Evolutionary conservation across 2,329 filamentous ascomycete species (phyloP).

Genomic region (Colletotrichum salicis): DNA sequence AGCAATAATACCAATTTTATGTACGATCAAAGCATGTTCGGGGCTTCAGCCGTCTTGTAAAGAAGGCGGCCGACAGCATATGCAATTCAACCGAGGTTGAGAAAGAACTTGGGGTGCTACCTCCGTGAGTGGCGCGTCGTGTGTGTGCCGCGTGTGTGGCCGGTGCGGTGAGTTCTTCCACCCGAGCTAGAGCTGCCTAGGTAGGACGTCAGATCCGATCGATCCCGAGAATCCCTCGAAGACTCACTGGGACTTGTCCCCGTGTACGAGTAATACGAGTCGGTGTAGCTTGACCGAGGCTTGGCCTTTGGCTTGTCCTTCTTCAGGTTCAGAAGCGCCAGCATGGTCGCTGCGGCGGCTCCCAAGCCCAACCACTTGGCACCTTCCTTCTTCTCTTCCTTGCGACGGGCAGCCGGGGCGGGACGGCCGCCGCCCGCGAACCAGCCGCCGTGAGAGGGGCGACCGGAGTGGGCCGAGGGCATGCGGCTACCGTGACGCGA

Average conservation of each 20-base stretch:
- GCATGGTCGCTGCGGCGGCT: slow-evolving; percentile 61
- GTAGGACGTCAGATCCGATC: slow-evolving; percentile 38
- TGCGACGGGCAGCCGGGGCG: slow-evolving; percentile 51
- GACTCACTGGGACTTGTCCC: slow-evolving; percentile 64
- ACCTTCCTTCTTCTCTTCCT: slow-evolving; percentile 61
- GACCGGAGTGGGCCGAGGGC: slow-evolving; percentile 55
- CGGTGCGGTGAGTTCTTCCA: slow-evolving; percentile 49
- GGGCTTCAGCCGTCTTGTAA: not conserved
- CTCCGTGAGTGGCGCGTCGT: slow-evolving; percentile 45
- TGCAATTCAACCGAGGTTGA: not conserved
- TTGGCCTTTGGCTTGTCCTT: slow-evolving; percentile 59
- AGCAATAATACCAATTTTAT: slow-evolving; percentile 26
- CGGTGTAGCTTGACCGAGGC: slow-evolving; percentile 58
- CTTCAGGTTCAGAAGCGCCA: slow-evolving; percentile 64
- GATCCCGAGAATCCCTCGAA: slow-evolving; percentile 31
- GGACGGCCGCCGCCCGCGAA: slow-evolving; percentile 57
- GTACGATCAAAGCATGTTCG: slow-evolving; percentile 26
- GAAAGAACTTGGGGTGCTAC: slow-evolving; percentile 33
- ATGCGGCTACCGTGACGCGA: slow-evolving; percentile 57
- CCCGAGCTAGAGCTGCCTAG: slow-evolving; percentile 60
- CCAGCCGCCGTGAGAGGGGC: slow-evolving; percentile 67
- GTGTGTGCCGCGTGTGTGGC: slow-evolving; percentile 32
- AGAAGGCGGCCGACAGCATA: slow-evolving; percentile 4
- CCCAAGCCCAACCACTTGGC: slow-evolving; percentile 64
- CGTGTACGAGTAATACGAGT: slow-evolving; percentile 65